These are phyloP conservation scores for Wickerhamiella kazuoi DNA, from an alignment of 805 yeast genomes.

Conservation along the genomic window DNA sequence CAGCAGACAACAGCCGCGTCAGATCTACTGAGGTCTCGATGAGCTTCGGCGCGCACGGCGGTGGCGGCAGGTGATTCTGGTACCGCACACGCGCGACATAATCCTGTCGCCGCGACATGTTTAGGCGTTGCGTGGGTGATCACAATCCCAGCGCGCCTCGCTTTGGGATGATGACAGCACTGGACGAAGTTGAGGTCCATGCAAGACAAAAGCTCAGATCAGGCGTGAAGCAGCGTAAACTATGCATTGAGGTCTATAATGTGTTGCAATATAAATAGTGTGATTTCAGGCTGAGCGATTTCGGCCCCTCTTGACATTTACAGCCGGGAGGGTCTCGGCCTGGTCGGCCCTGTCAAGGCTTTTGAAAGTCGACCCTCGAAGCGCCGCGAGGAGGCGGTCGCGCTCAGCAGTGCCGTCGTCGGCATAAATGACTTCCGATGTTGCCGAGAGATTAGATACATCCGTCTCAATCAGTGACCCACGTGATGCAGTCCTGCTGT, in stretches of 20 bases:
- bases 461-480: too few species aligned
- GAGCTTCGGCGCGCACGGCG: constrained; percentile 78
- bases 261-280: background rate
- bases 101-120: constrained; percentile 19
- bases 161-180: too few species aligned
- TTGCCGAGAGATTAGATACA: too few species aligned
- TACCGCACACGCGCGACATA: constrained; percentile 58
- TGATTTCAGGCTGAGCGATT: too few species aligned
- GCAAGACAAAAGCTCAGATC: too few species aligned
- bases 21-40: constrained; percentile 34
- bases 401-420: constrained; percentile 5
- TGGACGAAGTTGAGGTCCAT: too few species aligned
- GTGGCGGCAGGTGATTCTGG: constrained; percentile 79
- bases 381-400: constrained; percentile 9
- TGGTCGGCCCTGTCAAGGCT: background rate
- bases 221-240: too few species aligned
- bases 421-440: background rate
- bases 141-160: too few species aligned
- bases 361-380: constrained; percentile 9
- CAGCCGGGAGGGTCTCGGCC: background rate
- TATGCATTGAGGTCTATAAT: background rate
- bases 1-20: constrained; percentile 32
- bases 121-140: background rate
- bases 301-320: background rate
- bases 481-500: too few species aligned